Conservation (phyloP, 1,284 basidiomycete genomes). For the Trichosporon sp. region DNA sequence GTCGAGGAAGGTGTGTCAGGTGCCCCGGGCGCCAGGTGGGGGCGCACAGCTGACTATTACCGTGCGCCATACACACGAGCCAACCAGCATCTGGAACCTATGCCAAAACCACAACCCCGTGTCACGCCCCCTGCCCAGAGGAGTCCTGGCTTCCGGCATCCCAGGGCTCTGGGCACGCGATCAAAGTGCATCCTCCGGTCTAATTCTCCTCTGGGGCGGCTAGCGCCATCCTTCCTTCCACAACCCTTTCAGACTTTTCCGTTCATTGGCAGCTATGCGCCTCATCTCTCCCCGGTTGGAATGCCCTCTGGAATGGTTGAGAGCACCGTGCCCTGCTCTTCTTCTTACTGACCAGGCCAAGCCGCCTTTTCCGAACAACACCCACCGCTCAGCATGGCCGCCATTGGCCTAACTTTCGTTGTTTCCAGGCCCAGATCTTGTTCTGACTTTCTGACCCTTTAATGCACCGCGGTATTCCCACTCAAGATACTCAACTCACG, state of each 20-base stretch:
- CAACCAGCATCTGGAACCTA: background rate
- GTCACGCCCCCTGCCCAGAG: too few species aligned
- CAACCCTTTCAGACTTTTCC: background rate
- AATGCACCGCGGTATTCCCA: too few species aligned
- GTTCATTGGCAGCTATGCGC: background rate
- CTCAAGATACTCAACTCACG: too few species aligned
- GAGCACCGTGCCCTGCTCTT: background rate
- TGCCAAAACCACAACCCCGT: background rate
- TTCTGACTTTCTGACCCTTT: background rate
- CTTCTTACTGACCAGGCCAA: background rate
- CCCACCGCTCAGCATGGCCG: background rate
- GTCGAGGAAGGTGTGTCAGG: too few species aligned
- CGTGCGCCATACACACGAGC: too few species aligned
- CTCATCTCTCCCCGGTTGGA: background rate
- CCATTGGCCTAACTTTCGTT: background rate
- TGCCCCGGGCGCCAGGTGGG: background rate
- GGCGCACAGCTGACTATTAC: too few species aligned
- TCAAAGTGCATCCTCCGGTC: background rate
- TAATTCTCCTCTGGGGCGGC: background rate
- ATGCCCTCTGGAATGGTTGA: background rate
- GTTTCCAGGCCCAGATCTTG: background rate
- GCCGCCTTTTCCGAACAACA: background rate
- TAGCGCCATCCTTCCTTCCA: background rate
- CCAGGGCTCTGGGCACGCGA: background rate
- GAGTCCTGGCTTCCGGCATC: background rate